Evolutionary conservation across 805 yeast genomes (phyloP).

Genomic region (Candida odintsovae): DNA sequence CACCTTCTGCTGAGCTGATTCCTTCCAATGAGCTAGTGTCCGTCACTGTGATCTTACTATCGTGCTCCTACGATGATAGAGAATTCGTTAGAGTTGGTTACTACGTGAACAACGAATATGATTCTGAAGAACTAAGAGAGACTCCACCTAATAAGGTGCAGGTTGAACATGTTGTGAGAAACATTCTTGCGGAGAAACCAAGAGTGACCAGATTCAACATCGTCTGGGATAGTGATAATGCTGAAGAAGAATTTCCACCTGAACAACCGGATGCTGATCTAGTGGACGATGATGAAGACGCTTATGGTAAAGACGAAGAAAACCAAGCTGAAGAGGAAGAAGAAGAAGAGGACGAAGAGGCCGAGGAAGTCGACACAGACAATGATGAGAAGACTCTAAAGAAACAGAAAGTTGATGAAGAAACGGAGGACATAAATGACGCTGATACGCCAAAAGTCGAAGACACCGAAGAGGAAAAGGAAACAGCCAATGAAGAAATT

Average conservation of each 20-base stretch:
- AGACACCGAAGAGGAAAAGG: slow-evolving; percentile 4
- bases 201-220: slow-evolving; percentile 95
- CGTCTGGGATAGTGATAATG: slow-evolving; percentile 85
- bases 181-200: slow-evolving; percentile 94
- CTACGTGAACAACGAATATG: slow-evolving; percentile 96
- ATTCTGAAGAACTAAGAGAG: slow-evolving; percentile 85
- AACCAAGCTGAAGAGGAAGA: slow-evolving; percentile 40
- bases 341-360: slow-evolving; percentile 37
- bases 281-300: slow-evolving; percentile 59
- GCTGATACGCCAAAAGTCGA: slow-evolving; percentile 18
- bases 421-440: slow-evolving; percentile 6
- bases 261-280: slow-evolving; percentile 63
- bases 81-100: slow-evolving; percentile 97
- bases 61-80: slow-evolving; percentile 88
- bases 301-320: slow-evolving; percentile 48
- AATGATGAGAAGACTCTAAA: slow-evolving; percentile 19
- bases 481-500: slow-evolving; percentile 1
- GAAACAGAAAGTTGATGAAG: slow-evolving; percentile 27
- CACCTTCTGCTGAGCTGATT: slow-evolving; percentile 92
- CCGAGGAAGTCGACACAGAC: slow-evolving; percentile 34
- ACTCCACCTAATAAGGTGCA: slow-evolving; percentile 93
- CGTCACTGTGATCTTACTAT: slow-evolving; percentile 87
- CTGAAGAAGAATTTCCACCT: slow-evolving; percentile 68
- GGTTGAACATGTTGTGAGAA: slow-evolving; percentile 89
- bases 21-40: slow-evolving; percentile 95